Percentiles rank a stretch among this genome's conserved stretches.
Conservation (phyloP, 1,139 yeast genomes). For the Yamadazyma aaseri region DNA sequence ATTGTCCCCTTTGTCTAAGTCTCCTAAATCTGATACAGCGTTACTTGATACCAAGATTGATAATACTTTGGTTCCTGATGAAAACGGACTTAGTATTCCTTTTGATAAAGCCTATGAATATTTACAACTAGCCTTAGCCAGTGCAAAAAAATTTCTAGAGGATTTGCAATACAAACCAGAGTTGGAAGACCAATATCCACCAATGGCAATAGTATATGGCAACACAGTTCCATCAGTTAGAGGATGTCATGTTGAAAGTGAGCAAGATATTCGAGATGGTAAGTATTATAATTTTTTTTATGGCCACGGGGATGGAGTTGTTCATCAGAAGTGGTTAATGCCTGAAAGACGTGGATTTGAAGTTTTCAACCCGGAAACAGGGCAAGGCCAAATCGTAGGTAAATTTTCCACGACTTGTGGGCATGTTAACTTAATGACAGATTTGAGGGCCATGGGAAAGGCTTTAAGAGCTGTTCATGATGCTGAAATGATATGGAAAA, state of each 20-base stretch:
- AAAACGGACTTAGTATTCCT: conserved; percentile 25
- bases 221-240: conserved; percentile 81
- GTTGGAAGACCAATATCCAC: conserved; percentile 60
- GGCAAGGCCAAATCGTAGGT: conserved; percentile 56
- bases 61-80: conserved; percentile 6
- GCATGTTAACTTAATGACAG: conserved; percentile 78
- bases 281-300: conserved; percentile 73
- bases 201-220: conserved; percentile 79
- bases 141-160: conserved; percentile 57
- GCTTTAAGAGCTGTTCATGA: conserved; percentile 62
- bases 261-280: conserved; percentile 67
- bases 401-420: conserved; percentile 66
- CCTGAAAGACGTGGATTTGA: conserved; percentile 72
- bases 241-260: conserved; percentile 63
- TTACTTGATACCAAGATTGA: conserved; percentile 1
- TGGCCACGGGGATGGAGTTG: conserved; percentile 94
- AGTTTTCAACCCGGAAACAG: conserved; percentile 28
- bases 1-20: conserved; percentile 12
- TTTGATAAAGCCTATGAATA: conserved; percentile 67
- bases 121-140: conserved; percentile 55
- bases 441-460: conserved; percentile 65
- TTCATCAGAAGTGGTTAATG: conserved; percentile 77
- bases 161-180: conserved; percentile 56
- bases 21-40: conserved; percentile 8
- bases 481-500: conserved; percentile 46